Percentiles rank a stretch among this genome's conserved stretches.
Conservation (phyloP, 2,329 filamentous ascomycete genomes). For the Penicillium sclerotigenum region DNA sequence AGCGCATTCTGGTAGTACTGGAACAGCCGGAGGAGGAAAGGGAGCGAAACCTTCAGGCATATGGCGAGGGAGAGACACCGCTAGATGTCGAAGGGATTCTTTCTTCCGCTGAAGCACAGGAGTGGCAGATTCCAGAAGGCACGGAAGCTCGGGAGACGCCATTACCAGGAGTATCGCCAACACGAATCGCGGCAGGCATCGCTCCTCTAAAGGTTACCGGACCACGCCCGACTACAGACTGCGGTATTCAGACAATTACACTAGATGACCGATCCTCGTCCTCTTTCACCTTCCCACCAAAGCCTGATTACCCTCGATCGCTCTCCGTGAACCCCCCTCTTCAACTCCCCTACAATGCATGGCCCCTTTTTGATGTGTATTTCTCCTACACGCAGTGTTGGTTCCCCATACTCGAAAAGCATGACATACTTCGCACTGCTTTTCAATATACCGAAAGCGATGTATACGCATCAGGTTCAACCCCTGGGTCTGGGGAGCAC, state of each 20-base stretch:
- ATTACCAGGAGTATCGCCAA: conserved; percentile 25
- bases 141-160: conserved; percentile 20
- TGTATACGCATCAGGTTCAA: conserved; percentile 24
- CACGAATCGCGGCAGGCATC: conserved; percentile 20
- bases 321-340: conserved; percentile 32
- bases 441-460: conserved; percentile 34
- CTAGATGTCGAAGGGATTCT: conserved; percentile 31
- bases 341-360: conserved; percentile 50
- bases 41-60: conserved; percentile 28
- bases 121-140: conserved; percentile 35
- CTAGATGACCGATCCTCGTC: conserved; percentile 3
- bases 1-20: conserved; percentile 54
- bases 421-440: conserved; percentile 56
- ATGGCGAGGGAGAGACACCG: conserved; percentile 27
- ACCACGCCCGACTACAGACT: conserved; percentile 24
- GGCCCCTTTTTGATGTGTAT: conserved; percentile 65
- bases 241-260: conserved; percentile 24
- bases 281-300: not conserved
- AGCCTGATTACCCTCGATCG: conserved; percentile 8
- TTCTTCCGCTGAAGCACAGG: conserved; percentile 29
- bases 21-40: conserved; percentile 40
- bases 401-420: conserved; percentile 70
- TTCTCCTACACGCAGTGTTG: conserved; percentile 73
- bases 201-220: conserved; percentile 10
- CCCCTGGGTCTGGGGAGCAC: conserved; percentile 45